Conservation (phyloP, 176 grass and related monocot genomes). For the Triticum dicoccoides region DNA sequence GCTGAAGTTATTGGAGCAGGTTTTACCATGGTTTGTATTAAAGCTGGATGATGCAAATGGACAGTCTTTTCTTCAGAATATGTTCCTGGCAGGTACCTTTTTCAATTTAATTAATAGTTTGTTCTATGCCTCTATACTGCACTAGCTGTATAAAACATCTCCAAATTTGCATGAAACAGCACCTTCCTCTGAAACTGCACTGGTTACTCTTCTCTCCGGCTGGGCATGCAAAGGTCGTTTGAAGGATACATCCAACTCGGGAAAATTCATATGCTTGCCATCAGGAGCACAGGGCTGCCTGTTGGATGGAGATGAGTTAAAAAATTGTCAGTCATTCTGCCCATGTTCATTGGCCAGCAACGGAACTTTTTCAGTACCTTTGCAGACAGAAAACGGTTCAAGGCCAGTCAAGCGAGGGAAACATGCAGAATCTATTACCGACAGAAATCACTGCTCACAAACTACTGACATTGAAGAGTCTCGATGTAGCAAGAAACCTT, state of each 20-base stretch:
- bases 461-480: conserved; percentile 4
- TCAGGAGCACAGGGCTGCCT: conserved; percentile 8
- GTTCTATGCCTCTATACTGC: neutral
- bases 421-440: conserved; percentile 36
- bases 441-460: conserved; percentile 8
- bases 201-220: conserved; percentile 78
- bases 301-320: conserved; percentile 24
- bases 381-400: conserved; percentile 27
- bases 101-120: conserved; percentile 16
- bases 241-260: conserved; percentile 41
- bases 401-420: conserved; percentile 53
- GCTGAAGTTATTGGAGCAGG: conserved; percentile 65
- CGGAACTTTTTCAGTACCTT: neutral
- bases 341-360: conserved; percentile 30
- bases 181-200: conserved; percentile 64
- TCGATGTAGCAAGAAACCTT: conserved; percentile 38
- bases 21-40: conserved; percentile 77
- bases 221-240: conserved; percentile 81
- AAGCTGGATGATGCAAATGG: conserved; percentile 62
- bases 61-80: conserved; percentile 76
- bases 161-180: conserved; percentile 42
- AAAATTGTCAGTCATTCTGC: conserved; percentile 34
- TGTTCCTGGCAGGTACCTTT: conserved; percentile 58
- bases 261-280: conserved; percentile 59
- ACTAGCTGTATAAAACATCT: neutral